Evolutionary conservation across 805 yeast genomes (phyloP), one percentile per base, ranked within the genome.

Genomic region (Saturnispora sekii): DNA sequence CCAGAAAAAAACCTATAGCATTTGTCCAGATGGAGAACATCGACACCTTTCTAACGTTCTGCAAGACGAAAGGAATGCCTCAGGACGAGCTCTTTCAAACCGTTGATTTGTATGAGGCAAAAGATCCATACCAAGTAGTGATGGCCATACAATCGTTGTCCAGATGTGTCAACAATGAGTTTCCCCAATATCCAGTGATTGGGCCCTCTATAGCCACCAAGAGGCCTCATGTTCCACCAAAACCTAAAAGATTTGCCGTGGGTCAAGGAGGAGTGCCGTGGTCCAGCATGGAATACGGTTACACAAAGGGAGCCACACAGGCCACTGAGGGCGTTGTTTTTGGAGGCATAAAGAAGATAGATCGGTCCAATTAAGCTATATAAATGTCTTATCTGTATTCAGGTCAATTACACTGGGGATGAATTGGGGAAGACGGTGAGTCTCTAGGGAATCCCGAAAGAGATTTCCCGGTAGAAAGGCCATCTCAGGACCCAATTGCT

Each of bases 21-120:
- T 86, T 85, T 59, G 74, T 79, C 12, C 76, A 80, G 62, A 86
- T 86, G 96, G 95, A 86, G 56, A 85, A 85, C 55, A 84, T 86
- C 31, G 77, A 86, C 41, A 75, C 76, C 51, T 86, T 86, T 55
- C 64, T 86, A 33, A 63, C 69, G 5, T 76, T 80, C 44, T 78
- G 87, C 41, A 74, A 79, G 50, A 43, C 58, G 4, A 67, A 78
- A 43, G 90, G 90, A 2, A 79, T 86, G 2, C 85, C 88, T 5
- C 82, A 83, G 51, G 88, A 84, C 57, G 95, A 86, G 58, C 63
- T 83, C 40, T 86, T 86, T 59, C 88, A 82, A 53, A 86, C 95
- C 2, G 65, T 73, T 6, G 95, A 86, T 59, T 66, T 86, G 46
- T 86, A 67, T 52, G 95, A 86, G 57, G 62, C 65, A 28, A 72